Percentiles rank a stretch among this genome's conserved stretches.
These are phyloP conservation scores for Neurospora sp. DNA, from an alignment of 495 filamentous ascomycete genomes.

Conservation along the genomic window DNA sequence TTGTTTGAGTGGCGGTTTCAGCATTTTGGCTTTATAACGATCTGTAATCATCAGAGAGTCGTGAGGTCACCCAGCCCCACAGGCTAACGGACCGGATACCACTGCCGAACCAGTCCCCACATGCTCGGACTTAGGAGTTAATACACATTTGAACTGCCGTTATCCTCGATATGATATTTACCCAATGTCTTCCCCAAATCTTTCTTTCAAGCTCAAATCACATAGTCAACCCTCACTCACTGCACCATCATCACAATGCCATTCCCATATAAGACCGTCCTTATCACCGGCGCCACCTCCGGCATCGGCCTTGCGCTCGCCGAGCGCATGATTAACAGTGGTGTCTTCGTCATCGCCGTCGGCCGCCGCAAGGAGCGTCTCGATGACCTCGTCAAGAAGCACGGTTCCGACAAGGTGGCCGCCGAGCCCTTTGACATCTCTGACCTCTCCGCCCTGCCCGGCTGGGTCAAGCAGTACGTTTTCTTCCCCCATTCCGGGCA, in stretches of 20 bases:
- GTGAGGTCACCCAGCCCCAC: not conserved
- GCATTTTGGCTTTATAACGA: not conserved
- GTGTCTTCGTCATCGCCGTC: slow-evolving; percentile 49
- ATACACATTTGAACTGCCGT: not conserved
- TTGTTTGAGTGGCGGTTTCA: not conserved
- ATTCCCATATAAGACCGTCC: slow-evolving; percentile 57
- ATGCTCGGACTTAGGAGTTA: not conserved
- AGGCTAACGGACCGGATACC: not conserved
- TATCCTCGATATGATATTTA: not conserved
- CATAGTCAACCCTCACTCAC: not conserved
- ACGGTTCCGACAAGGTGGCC: slow-evolving; percentile 44
- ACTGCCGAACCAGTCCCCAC: not conserved
- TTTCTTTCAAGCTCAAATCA: not conserved
- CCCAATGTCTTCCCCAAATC: not conserved
- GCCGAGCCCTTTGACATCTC: slow-evolving; percentile 54
- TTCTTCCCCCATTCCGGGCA: not conserved
- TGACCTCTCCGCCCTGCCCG: slow-evolving; percentile 45
- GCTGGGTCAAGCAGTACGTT: slow-evolving; percentile 42
- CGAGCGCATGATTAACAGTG: slow-evolving; percentile 49
- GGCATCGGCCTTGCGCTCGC: slow-evolving; percentile 62
- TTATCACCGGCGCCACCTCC: slow-evolving; percentile 61
- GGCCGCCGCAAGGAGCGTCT: slow-evolving; percentile 59
- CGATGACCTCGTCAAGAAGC: slow-evolving; percentile 47
- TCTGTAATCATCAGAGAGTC: not conserved
- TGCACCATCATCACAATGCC: slow-evolving; percentile 27